Evolutionary conservation across 805 yeast species (phyloP), one percentile per base, ranked within the genome.

Genomic region (Ascoidea rubescens): DNA sequence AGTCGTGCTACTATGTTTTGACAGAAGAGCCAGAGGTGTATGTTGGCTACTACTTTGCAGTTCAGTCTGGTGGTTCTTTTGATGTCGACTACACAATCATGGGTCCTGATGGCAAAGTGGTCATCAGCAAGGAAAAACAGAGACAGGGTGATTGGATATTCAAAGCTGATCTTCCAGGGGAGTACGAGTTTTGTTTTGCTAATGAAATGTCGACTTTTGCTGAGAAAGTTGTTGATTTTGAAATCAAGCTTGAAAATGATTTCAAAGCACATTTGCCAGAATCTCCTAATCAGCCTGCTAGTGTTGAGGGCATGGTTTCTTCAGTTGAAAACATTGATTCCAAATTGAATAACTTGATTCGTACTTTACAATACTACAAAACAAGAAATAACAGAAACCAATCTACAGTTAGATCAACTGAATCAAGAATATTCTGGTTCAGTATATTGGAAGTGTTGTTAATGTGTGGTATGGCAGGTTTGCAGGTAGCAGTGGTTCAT

Each of bases 361-460:
- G 74, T 58, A 71, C 81, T 45, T 70, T 91, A 64, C 86, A 83
- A 60, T 85, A 90, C 68, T 89, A 90, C 73, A 85, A 82, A 68
- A 82, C 95, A 10, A 83, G 99, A 71, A 91, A 87, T 68, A 80
- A 80, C 70, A 79, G 98, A 70, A 91, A 91, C 70, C 93, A 87
- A 67, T 84, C 51, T 51, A 83, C 89, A 45, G 88, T 83, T 50
- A 74, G 71, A 58, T 77, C 84, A 14, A 82, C 87, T 4, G 84
- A 78, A 59, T 64, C 71, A 7, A 71, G 87, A 66, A 80, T 82
- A 54, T 76, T 77, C 55, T 73, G 77, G 71, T 81, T 82, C 59
- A 80, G 87, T n/a, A 65, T 80, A 30, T 74, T 79, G 59, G 87
- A 80, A 60, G 80, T 82, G 33, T 61, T 77, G 51, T 69, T 82